These are phyloP conservation scores for Discostella pseudostelligera DNA, from an alignment of 108 stramenopile genomes.

Conservation along the genomic window DNA sequence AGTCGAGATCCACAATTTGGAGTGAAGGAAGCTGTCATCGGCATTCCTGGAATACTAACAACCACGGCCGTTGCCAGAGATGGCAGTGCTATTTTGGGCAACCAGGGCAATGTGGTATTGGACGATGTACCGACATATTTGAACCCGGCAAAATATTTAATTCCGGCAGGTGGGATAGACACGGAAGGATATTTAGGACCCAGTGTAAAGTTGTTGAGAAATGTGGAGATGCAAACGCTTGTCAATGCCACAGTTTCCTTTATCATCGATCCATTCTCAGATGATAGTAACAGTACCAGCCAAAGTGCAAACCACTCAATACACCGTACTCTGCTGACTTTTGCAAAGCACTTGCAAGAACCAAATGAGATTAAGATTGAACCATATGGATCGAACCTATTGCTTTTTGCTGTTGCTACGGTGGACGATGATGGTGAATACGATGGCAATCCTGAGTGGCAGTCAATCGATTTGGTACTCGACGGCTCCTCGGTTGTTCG, in stretches of 20 bases:
- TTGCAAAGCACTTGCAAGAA: constrained; percentile 31
- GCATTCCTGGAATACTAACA: constrained; percentile 27
- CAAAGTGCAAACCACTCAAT: neutral
- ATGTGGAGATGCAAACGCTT: constrained; percentile 27
- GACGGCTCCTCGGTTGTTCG: constrained; percentile 1
- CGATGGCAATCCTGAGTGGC: constrained; percentile 39
- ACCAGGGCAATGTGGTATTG: constrained; percentile 16
- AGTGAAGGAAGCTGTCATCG: constrained; percentile 42
- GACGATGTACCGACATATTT: constrained; percentile 10
- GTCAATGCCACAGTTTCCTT: constrained; percentile 18
- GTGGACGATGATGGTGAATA: constrained; percentile 22
- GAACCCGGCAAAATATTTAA: constrained; percentile 40
- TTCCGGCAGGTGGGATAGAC: constrained; percentile 27
- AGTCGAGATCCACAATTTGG: constrained; percentile 37
- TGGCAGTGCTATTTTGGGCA: constrained; percentile 12
- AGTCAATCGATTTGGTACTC: constrained; percentile 17
- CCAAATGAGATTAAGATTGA: constrained; percentile 36
- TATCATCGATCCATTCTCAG: neutral
- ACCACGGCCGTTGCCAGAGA: constrained; percentile 8
- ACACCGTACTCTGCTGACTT: constrained; percentile 10
- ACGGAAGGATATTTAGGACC: constrained; percentile 27
- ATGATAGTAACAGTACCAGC: neutral
- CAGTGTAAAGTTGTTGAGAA: constrained; percentile 13
- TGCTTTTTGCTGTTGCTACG: constrained; percentile 40
- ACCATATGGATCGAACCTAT: constrained; percentile 30